Base-by-base conservation (phyloP, 2,329 filamentous ascomycete genomes). In the Thielaviopsis punctulata region DNA sequence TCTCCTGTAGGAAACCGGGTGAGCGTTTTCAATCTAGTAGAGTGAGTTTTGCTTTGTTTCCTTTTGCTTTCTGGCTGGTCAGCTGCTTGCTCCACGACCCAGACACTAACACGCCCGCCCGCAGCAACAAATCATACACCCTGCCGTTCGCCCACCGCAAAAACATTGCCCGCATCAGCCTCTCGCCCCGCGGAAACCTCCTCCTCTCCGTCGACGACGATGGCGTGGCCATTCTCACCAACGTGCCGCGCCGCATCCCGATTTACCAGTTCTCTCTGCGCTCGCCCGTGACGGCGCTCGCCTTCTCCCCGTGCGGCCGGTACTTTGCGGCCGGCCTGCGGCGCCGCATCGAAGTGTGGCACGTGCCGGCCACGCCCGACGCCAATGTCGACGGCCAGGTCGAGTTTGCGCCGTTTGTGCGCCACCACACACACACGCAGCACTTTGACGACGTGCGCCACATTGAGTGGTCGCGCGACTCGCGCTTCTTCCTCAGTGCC, bases 181-280 rank as follows among this genome's bases (percentile, higher is more conserved):
- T 98, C 52, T 87, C 88, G 48, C 89, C 92, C 50, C 80, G 81
- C 63, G 92, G 90, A 61, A 95, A 95, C 65, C 77, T 98, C 48
- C 77, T 98, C 19, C 81, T 98, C 58, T 86, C 90, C 7, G 76
- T 98, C 58, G 93, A 98, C 69, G 85, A 95, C 68, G 86, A 94
- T 72, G 92, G 92, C 55, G 84, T 85, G 61, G 88, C 90, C 27
- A 94, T 98, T 52, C 73, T 98, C 57, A 95, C 89, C 51, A 94
- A 95, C 62, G 80, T 96, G 36, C 80, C 79, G 24, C 83, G 90
- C 56, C 80, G 88, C 57, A 84, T 95, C 58, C 77, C 84, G 5
- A 80, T 98, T 51, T 93, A 96, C 63, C 83, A 95, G 66, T 95
- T 98, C 66, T 89, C 90, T n/a, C 93, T 98, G 69, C 85, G 84